These are phyloP conservation scores for Pichia sp. DNA, from an alignment of 1,139 yeast species.

Conservation along the genomic window DNA sequence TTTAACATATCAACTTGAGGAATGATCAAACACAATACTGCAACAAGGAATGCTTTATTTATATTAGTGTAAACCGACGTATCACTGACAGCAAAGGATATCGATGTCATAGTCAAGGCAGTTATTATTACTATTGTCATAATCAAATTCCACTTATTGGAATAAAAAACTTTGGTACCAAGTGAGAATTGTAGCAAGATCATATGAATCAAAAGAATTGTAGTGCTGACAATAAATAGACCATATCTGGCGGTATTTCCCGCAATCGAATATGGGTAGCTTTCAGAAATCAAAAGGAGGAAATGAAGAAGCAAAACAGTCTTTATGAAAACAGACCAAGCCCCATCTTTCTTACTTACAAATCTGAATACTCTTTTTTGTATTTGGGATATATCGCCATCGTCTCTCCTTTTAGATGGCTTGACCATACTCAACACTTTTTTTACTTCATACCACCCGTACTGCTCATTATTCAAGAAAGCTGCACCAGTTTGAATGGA, in stretches of 20 bases:
- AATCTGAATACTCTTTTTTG: conserved; percentile 46
- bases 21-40: conserved; percentile 61
- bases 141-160: conserved; percentile 63
- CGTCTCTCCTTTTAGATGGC: conserved; percentile 62
- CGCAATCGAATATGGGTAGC: conserved; percentile 44
- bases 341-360: conserved; percentile 48
- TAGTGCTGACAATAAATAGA: conserved; percentile 47
- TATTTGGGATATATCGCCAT: conserved; percentile 35
- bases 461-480: conserved; percentile 73
- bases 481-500: conserved; percentile 84
- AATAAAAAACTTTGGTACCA: conserved; percentile 49
- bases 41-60: conserved; percentile 60
- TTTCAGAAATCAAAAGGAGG: conserved; percentile 56
- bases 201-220: conserved; percentile 44
- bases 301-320: conserved; percentile 54
- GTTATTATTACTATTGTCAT: conserved; percentile 45
- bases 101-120: conserved; percentile 47
- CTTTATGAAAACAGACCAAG: conserved; percentile 43
- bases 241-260: conserved; percentile 39
- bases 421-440: conserved; percentile 61
- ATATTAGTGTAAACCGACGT: conserved; percentile 43
- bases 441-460: conserved; percentile 82
- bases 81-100: conserved; percentile 40
- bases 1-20: conserved; percentile 73
- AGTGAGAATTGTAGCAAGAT: conserved; percentile 52